Evolutionary conservation across 2,329 filamentous ascomycete species (phyloP).

Genomic region (Fusarium siculi): DNA sequence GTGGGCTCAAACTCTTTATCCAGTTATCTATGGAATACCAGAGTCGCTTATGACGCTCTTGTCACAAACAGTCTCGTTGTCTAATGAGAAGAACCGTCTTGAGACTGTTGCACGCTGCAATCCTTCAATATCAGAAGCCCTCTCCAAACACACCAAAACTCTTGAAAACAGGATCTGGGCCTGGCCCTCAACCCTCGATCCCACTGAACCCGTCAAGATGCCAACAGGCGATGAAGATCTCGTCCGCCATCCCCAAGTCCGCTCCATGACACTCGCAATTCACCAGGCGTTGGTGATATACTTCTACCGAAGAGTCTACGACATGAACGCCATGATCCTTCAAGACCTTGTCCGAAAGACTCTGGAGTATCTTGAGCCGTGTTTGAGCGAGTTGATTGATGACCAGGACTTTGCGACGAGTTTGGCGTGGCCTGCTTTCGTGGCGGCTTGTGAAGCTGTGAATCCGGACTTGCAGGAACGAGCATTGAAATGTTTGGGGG

Average conservation of each 20-base stretch:
- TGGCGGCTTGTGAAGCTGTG: slow-evolving; percentile 56
- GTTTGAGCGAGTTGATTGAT: slow-evolving; percentile 46
- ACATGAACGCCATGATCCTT: slow-evolving; percentile 52
- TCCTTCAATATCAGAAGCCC: slow-evolving; percentile 37
- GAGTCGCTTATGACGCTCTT: slow-evolving; percentile 54
- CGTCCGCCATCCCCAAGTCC: slow-evolving; percentile 33
- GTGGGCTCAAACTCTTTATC: slow-evolving; percentile 55
- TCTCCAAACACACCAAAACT: slow-evolving; percentile 45
- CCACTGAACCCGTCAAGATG: slow-evolving; percentile 10
- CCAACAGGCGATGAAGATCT: slow-evolving; percentile 22
- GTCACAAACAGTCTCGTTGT: slow-evolving; percentile 55
- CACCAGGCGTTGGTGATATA: slow-evolving; percentile 57
- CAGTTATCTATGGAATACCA: slow-evolving; percentile 57
- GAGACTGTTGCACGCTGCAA: slow-evolving; percentile 40
- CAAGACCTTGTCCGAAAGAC: slow-evolving; percentile 52
- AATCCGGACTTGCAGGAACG: slow-evolving; percentile 48
- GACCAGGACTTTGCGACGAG: slow-evolving; percentile 52
- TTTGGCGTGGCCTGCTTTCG: slow-evolving; percentile 57
- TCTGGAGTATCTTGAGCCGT: slow-evolving; percentile 50
- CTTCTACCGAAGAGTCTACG: slow-evolving; percentile 56
- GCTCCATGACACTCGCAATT: slow-evolving; percentile 48
- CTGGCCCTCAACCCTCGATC: slow-evolving; percentile 34
- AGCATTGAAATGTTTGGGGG: slow-evolving; percentile 35
- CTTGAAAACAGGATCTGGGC: slow-evolving; percentile 49
- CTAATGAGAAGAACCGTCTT: slow-evolving; percentile 52